Evolutionary conservation across 139 green algal species (phyloP).

Genomic region (Tetratostichococcus sp.): DNA sequence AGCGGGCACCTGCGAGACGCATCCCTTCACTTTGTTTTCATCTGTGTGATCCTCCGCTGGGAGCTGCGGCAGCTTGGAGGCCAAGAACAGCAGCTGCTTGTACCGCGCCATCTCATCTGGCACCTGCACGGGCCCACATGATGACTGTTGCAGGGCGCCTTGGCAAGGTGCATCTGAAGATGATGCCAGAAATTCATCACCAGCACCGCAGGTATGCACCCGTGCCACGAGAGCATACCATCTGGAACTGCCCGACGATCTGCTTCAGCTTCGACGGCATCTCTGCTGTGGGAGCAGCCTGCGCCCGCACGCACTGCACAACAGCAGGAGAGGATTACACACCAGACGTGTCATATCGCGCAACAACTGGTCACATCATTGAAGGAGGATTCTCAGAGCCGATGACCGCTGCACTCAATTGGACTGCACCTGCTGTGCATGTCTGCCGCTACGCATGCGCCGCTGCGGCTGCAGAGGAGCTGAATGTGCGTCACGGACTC

Average conservation of each 20-base stretch:
- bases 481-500: no score
- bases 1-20: slow-evolving; percentile 61
- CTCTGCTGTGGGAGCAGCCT: slow-evolving; percentile 5
- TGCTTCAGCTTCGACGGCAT: slow-evolving; percentile 63
- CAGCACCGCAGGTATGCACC: neutral
- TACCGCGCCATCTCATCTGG: slow-evolving; percentile 82
- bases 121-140: slow-evolving; percentile 31
- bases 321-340: no score
- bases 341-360: no score
- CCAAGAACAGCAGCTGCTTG: slow-evolving; percentile 97
- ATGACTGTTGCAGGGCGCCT: no score
- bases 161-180: no score
- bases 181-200: no score
- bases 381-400: no score
- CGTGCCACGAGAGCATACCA: slow-evolving; percentile 30
- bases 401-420: no score
- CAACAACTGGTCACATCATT: no score
- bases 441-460: no score
- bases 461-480: no score
- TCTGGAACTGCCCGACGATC: slow-evolving; percentile 73
- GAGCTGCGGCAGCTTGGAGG: slow-evolving; percentile 82
- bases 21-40: slow-evolving; percentile 94
- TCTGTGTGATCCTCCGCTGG: slow-evolving; percentile 56
- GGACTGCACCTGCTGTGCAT: no score
- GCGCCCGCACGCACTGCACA: neutral